These are phyloP conservation scores for Fusarium dlaminii DNA, from an alignment of 2,329 filamentous ascomycete genomes.

Conservation along the genomic window DNA sequence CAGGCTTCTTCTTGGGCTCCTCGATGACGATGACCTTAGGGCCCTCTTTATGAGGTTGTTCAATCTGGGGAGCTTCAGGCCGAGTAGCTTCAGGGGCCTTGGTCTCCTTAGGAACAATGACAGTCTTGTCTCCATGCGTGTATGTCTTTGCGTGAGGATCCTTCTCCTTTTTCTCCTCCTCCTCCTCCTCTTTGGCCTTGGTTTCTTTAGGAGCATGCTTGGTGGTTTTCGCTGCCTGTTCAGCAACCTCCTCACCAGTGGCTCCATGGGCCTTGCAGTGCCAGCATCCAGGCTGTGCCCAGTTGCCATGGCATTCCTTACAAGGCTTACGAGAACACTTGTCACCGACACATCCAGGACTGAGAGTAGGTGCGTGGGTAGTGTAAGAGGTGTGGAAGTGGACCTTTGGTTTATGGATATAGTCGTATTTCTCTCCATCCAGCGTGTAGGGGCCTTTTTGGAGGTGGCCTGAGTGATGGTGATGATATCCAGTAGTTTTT, in stretches of 20 bases:
- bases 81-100: constrained; percentile 6
- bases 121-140: constrained; percentile 12
- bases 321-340: constrained; percentile 41
- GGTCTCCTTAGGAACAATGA: constrained; percentile 20
- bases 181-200: background rate
- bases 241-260: constrained; percentile 10
- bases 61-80: background rate
- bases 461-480: background rate
- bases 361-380: constrained; percentile 21
- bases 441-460: background rate
- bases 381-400: constrained; percentile 19
- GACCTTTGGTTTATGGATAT: constrained; percentile 18
- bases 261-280: constrained; percentile 42
- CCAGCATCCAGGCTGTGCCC: constrained; percentile 45
- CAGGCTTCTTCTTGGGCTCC: background rate
- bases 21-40: background rate
- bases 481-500: background rate
- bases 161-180: background rate
- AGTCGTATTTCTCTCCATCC: constrained; percentile 22
- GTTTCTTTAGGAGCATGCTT: constrained; percentile 7
- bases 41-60: background rate
- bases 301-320: constrained; percentile 40
- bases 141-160: constrained; percentile 18
- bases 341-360: constrained; percentile 30
- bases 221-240: constrained; percentile 9